phyloP scores from a whole-genome alignment of 148 eudicot species.

The Euryodendron excelsum region DNA sequence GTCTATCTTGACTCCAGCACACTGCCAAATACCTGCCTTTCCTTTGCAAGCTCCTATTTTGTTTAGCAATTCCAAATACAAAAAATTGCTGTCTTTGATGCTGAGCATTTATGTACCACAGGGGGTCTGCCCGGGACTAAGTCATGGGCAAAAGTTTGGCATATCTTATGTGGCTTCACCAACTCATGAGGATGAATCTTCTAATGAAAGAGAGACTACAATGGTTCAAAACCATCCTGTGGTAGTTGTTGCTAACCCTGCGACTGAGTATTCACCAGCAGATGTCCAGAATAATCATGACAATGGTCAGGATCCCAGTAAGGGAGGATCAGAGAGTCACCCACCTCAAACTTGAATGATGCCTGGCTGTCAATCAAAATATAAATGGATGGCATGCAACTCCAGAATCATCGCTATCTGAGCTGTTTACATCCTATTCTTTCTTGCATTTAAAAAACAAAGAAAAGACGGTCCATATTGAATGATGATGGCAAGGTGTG shows the following conservation, averaged over 20 bases:
- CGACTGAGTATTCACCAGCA: constrained; percentile 9
- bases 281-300: constrained; percentile 28
- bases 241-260: constrained; percentile 32
- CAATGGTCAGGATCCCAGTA: constrained; percentile 21
- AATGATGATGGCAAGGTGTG: background rate
- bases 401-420: background rate
- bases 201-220: constrained; percentile 26
- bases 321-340: constrained; percentile 17
- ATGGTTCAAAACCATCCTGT: constrained; percentile 30
- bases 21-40: background rate
- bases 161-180: constrained; percentile 49
- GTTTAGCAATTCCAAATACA: background rate
- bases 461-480: background rate
- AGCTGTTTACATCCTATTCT: background rate
- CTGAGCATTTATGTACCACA: constrained; percentile 23
- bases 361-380: background rate
- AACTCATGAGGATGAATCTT: constrained; percentile 32
- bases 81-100: background rate
- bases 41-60: background rate
- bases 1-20: background rate
- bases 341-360: constrained; percentile 3
- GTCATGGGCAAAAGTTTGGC: constrained; percentile 75
- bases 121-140: constrained; percentile 87
- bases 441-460: background rate
- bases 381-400: background rate